Base-by-base conservation (phyloP, 1,284 basidiomycete genomes). In the Ceratobasidium sp. region DNA sequence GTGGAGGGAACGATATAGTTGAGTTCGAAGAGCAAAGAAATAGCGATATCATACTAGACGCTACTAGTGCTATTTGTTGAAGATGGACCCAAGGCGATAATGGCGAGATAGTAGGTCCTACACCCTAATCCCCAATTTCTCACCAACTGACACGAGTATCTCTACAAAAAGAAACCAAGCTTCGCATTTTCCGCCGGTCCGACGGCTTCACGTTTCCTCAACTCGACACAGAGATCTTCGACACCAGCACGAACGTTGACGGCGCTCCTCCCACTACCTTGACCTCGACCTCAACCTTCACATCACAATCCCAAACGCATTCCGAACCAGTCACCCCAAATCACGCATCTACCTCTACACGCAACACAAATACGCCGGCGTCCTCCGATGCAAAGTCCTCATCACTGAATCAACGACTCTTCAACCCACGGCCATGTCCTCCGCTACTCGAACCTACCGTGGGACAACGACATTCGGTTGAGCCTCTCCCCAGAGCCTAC, bases 61-160 rank as follows among this genome's bases (percentile, higher is more conserved):
- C n/a, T n/a, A n/a, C 95, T 83, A 96, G 96, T 80, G 95, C 94
- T 1, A 85, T 97, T 38, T 88, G 95, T 55, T 97, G 95, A 95
- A 87, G 91, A 74, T 97, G 95, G 94, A 84, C 85, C 9, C 91
- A 91, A 78, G 89, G 92, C 78, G 85, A 88, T 72, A 81, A 84
- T 49, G 91, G 89, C 5, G 83, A 87, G 77, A 89, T 90, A 78
- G 93, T 93, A 78, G 82, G 90, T 85, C 21, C 70, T 61, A n/a
- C 38, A 44, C 26, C 47, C 50, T 58, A n/a, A 13, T 47, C 67
- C 58, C 72, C 14, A 32, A 21, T 18, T n/a, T 11, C 6, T 55
- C 23, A 41, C 23, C 32, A 16, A 30, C 18, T 59, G 18, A n/a
- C n/a, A 41, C 21, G 5, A 43, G 54, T 41, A 41, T 21, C 11